Evolutionary conservation across 2,329 filamentous ascomycete genomes (phyloP).

Genomic region (Fusarium foetens): DNA sequence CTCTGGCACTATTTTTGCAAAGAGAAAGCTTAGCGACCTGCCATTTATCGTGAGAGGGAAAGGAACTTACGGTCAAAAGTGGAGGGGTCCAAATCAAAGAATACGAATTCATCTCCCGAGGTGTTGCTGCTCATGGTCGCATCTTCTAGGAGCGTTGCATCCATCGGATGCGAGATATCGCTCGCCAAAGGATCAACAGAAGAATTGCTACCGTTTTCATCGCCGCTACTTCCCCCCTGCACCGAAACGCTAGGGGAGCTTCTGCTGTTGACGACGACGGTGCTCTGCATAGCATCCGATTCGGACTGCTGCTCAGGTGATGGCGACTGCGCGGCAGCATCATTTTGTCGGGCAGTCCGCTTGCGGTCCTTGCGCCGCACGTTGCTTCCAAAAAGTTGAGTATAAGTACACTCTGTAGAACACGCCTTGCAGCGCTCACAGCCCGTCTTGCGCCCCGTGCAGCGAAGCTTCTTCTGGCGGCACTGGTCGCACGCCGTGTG

Average conservation of each 20-base stretch:
- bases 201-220: neutral
- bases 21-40: neutral
- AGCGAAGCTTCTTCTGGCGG: neutral
- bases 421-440: neutral
- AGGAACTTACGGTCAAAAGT: neutral
- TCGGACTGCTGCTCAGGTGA: neutral
- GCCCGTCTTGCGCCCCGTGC: neutral
- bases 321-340: neutral
- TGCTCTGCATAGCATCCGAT: neutral
- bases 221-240: fast-evolving
- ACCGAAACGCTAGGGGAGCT: neutral
- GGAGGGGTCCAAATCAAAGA: neutral
- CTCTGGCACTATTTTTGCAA: neutral
- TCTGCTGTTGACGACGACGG: fast-evolving
- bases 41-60: too few relatives aligned
- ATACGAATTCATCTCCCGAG: neutral
- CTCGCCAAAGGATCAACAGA: neutral
- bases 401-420: neutral
- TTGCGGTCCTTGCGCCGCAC: neutral
- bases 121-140: neutral
- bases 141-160: neutral
- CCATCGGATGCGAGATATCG: neutral
- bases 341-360: neutral
- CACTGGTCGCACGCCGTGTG: neutral
- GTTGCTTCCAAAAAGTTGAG: neutral